These are phyloP conservation scores for Alternaria sp. DNA, from an alignment of 2,329 filamentous ascomycete genomes.

Conservation along the genomic window DNA sequence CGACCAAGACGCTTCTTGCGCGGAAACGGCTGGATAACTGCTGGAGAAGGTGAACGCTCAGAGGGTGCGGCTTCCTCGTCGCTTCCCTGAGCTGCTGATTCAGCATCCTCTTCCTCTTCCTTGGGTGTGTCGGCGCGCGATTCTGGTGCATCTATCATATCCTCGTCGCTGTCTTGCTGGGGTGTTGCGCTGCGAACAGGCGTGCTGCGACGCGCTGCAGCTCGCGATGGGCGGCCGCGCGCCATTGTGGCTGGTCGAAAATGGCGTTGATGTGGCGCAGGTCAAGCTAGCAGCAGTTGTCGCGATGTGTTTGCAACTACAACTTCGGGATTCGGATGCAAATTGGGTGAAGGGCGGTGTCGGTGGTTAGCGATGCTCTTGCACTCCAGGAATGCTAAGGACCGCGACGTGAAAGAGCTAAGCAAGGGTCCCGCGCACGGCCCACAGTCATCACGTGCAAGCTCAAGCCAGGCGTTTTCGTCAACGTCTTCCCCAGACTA, in stretches of 20 bases:
- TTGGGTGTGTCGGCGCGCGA: constrained; percentile 49
- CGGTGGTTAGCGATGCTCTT: constrained; percentile 6
- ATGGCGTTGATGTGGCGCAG: not conserved
- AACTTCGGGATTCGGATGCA: not conserved
- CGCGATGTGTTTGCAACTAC: not conserved
- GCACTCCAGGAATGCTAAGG: constrained; percentile 7
- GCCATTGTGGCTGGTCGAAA: constrained; percentile 34
- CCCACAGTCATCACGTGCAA: constrained; percentile 7
- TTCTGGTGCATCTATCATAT: constrained; percentile 44
- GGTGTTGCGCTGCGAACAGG: constrained; percentile 46
- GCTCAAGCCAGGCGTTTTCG: not conserved
- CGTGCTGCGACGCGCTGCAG: constrained; percentile 49
- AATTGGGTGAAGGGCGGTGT: constrained; percentile 5
- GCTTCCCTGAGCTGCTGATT: constrained; percentile 57
- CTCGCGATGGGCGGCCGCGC: constrained; percentile 46
- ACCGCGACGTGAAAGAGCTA: constrained; percentile 27
- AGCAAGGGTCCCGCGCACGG: constrained; percentile 19
- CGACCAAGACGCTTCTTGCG: constrained; percentile 80
- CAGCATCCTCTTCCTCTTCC: constrained; percentile 56
- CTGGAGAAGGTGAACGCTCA: constrained; percentile 53
- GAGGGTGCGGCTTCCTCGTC: constrained; percentile 53
- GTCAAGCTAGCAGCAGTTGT: not conserved
- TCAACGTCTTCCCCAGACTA: not conserved
- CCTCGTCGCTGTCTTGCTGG: constrained; percentile 44
- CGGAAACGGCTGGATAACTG: constrained; percentile 64